Percentiles rank a stretch among this genome's conserved stretches.
Conservation (phyloP, 805 yeast genomes). For the Maudiozyma barnettii region DNA sequence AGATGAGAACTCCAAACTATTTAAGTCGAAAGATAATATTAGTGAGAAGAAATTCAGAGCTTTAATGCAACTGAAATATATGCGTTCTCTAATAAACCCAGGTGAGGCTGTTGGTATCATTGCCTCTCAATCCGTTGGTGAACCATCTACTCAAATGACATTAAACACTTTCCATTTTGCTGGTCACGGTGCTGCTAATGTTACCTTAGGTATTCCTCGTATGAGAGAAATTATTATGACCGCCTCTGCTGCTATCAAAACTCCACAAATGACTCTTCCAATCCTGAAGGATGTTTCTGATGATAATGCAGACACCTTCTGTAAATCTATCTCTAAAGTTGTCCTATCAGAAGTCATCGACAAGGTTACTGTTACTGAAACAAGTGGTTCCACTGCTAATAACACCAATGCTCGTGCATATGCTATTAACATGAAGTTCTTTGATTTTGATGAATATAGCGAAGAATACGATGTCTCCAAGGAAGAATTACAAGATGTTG, state of each 20-base stretch:
- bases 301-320: conserved; percentile 83
- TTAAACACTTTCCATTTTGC: conserved; percentile 95
- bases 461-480: conserved; percentile 82
- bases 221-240: conserved; percentile 99
- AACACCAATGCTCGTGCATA: conserved; percentile 56
- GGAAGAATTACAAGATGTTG: conserved; percentile 62
- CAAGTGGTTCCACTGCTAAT: conserved; percentile 54
- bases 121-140: conserved; percentile 98
- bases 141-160: conserved; percentile 99
- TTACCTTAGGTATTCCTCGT: conserved; percentile 98
- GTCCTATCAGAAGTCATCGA: conserved; percentile 83
- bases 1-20: conserved; percentile 42
- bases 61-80: conserved; percentile 94
- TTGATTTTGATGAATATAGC: conserved; percentile 63
- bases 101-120: conserved; percentile 98
- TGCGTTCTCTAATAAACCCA: conserved; percentile 90
- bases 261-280: conserved; percentile 98
- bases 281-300: conserved; percentile 70
- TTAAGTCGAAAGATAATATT: conserved; percentile 42
- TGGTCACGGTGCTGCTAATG: conserved; percentile 99
- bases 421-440: conserved; percentile 65
- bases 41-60: conserved; percentile 82
- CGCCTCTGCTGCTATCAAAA: conserved; percentile 87
- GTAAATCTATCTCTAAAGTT: conserved; percentile 80
- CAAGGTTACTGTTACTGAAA: conserved; percentile 76